A percentile compares a stretch with the other conserved stretches of the same genome.
Conservation (phyloP, 1,284 basidiomycete species). For the Rhodotorula glutinis region DNA sequence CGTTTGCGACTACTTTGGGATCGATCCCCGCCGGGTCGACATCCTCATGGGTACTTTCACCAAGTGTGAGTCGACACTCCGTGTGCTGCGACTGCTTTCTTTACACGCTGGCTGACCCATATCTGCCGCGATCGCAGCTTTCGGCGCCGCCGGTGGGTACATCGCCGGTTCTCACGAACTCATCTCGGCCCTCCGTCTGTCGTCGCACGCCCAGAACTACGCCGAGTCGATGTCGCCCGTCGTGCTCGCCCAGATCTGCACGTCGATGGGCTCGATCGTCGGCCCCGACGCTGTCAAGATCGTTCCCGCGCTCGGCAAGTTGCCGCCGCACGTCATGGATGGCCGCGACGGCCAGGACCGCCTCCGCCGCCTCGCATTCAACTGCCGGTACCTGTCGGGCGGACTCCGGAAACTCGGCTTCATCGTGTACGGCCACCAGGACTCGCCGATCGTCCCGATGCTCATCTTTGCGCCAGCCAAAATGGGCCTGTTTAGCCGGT, state of each 20-base stretch:
- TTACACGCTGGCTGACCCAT: background rate
- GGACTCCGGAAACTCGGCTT: slow-evolving; percentile 91
- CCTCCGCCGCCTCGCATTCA: slow-evolving; percentile 87
- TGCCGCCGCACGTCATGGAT: slow-evolving; percentile 67
- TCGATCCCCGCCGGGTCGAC: slow-evolving; percentile 78
- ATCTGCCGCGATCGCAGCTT: slow-evolving; percentile 51
- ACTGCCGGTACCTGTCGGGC: slow-evolving; percentile 83
- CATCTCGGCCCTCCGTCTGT: slow-evolving; percentile 75
- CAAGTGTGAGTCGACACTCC: slow-evolving; percentile 59
- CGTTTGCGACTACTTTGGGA: slow-evolving; percentile 89
- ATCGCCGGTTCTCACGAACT: slow-evolving; percentile 77
- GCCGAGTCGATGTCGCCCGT: slow-evolving; percentile 89
- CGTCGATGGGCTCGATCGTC: slow-evolving; percentile 96
- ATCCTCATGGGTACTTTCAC: slow-evolving; percentile 99
- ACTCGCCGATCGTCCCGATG: slow-evolving; percentile 90
- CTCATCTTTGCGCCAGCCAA: slow-evolving; percentile 92
- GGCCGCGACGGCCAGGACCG: slow-evolving; percentile 79
- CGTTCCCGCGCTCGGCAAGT: slow-evolving; percentile 63
- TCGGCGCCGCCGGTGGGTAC: slow-evolving; percentile 95
- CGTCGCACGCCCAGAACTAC: slow-evolving; percentile 81
- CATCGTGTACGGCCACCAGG: slow-evolving; percentile 88
- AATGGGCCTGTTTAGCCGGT: slow-evolving; percentile 71
- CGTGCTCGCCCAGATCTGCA: slow-evolving; percentile 84
- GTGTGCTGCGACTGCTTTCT: background rate
- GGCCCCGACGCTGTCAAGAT: slow-evolving; percentile 53